Conservation (phyloP, 345 rosid genomes). For the Gossypium raimondii region DNA sequence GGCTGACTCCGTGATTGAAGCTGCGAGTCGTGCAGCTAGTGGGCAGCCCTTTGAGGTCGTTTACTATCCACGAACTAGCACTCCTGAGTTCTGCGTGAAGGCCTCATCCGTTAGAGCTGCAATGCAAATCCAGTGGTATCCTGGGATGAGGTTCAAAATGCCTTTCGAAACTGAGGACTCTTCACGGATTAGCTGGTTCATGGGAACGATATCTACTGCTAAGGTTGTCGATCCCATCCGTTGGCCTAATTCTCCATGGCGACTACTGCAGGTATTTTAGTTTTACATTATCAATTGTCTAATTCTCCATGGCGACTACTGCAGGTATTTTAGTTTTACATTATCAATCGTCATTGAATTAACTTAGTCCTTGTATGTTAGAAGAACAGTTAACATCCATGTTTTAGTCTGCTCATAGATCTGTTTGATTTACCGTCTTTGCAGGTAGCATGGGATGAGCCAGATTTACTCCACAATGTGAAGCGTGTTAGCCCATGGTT, state of each 20-base stretch:
- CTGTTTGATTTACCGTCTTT: conserved; percentile 15
- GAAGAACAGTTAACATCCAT: background rate
- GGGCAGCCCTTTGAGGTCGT: conserved; percentile 72
- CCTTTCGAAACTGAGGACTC: conserved; percentile 94
- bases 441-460: conserved; percentile 99
- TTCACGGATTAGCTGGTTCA: conserved; percentile 91
- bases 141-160: conserved; percentile 96
- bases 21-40: conserved; percentile 58
- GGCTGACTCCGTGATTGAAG: conserved; percentile 66
- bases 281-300: conserved; percentile 12
- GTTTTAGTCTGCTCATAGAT: background rate
- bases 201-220: conserved; percentile 82
- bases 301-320: conserved; percentile 92
- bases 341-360: background rate
- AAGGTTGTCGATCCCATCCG: conserved; percentile 67
- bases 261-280: conserved; percentile 68
- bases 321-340: conserved; percentile 43
- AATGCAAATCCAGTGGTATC: conserved; percentile 76
- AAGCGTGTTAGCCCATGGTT: conserved; percentile 95
- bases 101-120: conserved; percentile 62
- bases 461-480: conserved; percentile 90
- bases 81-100: conserved; percentile 81
- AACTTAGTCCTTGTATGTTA: background rate
- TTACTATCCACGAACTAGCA: conserved; percentile 80
- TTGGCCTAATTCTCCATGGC: conserved; percentile 97